phyloP scores from a whole-genome alignment of 768 basidiomycete species.

The Termitomyces sp. region DNA sequence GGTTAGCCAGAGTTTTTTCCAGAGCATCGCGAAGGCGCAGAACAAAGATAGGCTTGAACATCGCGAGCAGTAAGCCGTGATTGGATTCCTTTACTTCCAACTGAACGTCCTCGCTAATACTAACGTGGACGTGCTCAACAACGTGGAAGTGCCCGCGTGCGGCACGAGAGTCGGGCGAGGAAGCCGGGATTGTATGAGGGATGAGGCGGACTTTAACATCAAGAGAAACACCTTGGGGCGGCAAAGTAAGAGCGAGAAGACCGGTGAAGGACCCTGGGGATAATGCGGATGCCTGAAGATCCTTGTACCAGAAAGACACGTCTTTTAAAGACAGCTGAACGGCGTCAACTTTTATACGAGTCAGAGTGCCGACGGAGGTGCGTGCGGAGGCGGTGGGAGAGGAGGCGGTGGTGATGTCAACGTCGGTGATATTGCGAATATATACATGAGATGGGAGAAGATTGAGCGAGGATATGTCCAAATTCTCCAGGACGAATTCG shows the following conservation, averaged over 20 bases:
- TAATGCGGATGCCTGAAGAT: conserved; percentile 46
- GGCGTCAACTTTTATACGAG: conserved; percentile 61
- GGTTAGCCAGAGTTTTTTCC: conserved; percentile 51
- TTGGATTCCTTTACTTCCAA: conserved; percentile 57
- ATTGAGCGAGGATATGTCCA: conserved; percentile 63
- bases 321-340: conserved; percentile 58
- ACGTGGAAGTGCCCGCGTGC: conserved; percentile 46
- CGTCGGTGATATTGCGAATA: conserved; percentile 63
- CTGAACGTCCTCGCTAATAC: conserved; percentile 51
- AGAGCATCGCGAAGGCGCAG: conserved; percentile 55
- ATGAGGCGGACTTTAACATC: conserved; percentile 64
- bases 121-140: conserved; percentile 50
- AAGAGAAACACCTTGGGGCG: conserved; percentile 62
- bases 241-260: conserved; percentile 55
- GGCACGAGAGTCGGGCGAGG: conserved; percentile 37
- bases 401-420: conserved; percentile 39
- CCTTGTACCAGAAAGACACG: conserved; percentile 71
- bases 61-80: conserved; percentile 52
- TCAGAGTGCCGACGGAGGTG: conserved; percentile 57
- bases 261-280: conserved; percentile 58
- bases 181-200: conserved; percentile 35
- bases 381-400: conserved; percentile 32
- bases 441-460: conserved; percentile 67
- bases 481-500: conserved; percentile 72
- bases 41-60: conserved; percentile 61